Percentiles rank a stretch among this genome's conserved stretches.
phyloP scores from a whole-genome alignment of 2,329 filamentous ascomycete genomes.

The Tolypocladium inflatum region DNA sequence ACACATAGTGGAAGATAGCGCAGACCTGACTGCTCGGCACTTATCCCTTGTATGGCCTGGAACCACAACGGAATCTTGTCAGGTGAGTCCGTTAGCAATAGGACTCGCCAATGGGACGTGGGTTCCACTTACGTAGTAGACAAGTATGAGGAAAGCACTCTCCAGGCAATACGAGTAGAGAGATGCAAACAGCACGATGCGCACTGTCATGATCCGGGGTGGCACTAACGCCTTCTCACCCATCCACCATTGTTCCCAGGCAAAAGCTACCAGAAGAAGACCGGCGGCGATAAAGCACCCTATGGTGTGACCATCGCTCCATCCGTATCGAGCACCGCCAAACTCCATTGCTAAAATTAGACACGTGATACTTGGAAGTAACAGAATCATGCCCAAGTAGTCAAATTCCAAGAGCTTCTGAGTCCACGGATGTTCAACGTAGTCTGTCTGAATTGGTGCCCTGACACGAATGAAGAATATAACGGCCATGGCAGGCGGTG shows the following conservation, averaged over 20 bases:
- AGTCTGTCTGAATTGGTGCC: neutral
- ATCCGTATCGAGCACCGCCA: neutral
- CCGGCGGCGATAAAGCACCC: neutral
- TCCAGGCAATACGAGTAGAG: neutral
- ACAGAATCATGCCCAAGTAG: neutral
- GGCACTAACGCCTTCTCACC: neutral
- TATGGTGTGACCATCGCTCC: neutral
- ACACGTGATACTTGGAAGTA: neutral
- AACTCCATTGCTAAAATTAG: neutral
- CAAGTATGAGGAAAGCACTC: neutral
- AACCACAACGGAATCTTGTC: neutral
- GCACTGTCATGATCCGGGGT: neutral
- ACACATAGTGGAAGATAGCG: neutral
- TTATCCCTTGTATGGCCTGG: neutral
- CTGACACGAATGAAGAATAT: neutral
- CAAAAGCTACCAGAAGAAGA: neutral
- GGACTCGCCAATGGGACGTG: neutral
- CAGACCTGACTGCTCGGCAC: neutral
- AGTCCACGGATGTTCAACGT: neutral
- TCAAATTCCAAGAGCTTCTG: neutral
- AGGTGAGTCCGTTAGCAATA: neutral
- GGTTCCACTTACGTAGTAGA: neutral
- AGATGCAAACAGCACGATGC: neutral
- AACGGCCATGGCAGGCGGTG: neutral
- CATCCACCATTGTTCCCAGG: neutral